Conservation (phyloP, 2,329 filamentous ascomycete genomes). For the Fusarium nodosum region DNA sequence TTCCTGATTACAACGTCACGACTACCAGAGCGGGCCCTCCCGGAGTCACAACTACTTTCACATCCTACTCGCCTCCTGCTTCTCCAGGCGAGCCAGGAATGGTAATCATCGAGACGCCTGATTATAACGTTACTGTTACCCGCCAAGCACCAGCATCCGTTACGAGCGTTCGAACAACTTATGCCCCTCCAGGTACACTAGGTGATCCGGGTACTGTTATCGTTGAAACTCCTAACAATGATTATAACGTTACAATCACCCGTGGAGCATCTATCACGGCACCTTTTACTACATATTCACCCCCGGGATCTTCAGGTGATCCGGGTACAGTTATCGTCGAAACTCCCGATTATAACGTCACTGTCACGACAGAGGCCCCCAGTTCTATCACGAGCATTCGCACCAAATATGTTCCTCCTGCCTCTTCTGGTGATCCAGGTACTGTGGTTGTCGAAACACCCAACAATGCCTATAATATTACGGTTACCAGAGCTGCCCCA, state of each 20-base stretch:
- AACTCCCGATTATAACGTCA: slow-evolving; percentile 35
- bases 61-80: slow-evolving; percentile 36
- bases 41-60: slow-evolving; percentile 31
- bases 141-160: slow-evolving; percentile 21
- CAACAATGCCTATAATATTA: slow-evolving; percentile 27
- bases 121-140: slow-evolving; percentile 38
- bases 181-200: slow-evolving; percentile 21
- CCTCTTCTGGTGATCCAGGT: slow-evolving; percentile 24
- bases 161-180: slow-evolving; percentile 26
- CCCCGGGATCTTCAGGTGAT: slow-evolving; percentile 24
- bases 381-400: slow-evolving; percentile 14
- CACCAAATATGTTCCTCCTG: slow-evolving; percentile 26
- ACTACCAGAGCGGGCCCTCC: slow-evolving; percentile 29
- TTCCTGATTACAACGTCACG: slow-evolving; percentile 36
- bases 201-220: slow-evolving; percentile 33
- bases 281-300: slow-evolving; percentile 14
- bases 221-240: slow-evolving; percentile 28
- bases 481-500: slow-evolving; percentile 25
- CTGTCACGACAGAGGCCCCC: slow-evolving; percentile 22
- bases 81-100: slow-evolving; percentile 33
- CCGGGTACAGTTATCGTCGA: slow-evolving; percentile 31
- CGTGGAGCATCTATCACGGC: slow-evolving; percentile 22
- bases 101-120: slow-evolving; percentile 34
- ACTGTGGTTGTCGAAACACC: slow-evolving; percentile 34
- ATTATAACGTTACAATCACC: slow-evolving; percentile 29